Evolutionary conservation across 192 early-diverging fungal species (phyloP).

Genomic region (Coemansia asiatica): DNA sequence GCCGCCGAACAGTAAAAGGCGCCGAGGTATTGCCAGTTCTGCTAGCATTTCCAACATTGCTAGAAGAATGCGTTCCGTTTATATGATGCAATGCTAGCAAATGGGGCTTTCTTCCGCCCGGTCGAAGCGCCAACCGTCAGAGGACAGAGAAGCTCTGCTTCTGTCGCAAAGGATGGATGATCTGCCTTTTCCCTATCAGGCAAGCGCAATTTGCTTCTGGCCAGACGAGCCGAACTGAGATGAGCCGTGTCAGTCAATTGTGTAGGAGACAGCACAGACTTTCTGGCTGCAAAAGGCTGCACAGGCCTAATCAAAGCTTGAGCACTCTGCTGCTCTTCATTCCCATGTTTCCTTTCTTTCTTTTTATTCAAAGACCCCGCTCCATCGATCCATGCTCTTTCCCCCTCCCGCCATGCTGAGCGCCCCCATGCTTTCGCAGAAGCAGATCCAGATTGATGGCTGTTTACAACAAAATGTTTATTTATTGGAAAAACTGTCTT

Average conservation of each 20-base stretch:
- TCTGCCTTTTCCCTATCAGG: not conserved
- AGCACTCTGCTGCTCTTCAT: not conserved
- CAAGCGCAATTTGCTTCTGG: not conserved
- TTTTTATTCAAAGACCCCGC: not conserved
- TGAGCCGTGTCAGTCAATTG: too few species aligned
- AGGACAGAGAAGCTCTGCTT: not conserved
- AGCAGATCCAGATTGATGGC: not conserved
- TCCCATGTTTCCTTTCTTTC: not conserved
- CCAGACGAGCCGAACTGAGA: not conserved
- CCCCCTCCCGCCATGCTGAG: not conserved
- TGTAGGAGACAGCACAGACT: not conserved
- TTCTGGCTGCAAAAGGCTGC: not conserved
- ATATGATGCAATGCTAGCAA: too few species aligned
- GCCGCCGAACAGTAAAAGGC: too few species aligned
- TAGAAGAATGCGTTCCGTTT: too few species aligned
- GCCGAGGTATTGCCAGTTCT: too few species aligned
- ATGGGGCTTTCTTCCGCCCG: not conserved
- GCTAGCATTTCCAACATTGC: too few species aligned
- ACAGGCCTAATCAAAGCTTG: too few species aligned
- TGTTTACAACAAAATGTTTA: not conserved
- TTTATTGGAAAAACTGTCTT: not conserved
- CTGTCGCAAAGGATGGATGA: not conserved
- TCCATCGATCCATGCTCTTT: not conserved
- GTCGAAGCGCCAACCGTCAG: not conserved
- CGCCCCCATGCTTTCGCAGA: not conserved